Evolutionary conservation across 805 yeast genomes (phyloP), one percentile per base, ranked within the genome.

Genomic region (Nakazawaea ambrosiae): DNA sequence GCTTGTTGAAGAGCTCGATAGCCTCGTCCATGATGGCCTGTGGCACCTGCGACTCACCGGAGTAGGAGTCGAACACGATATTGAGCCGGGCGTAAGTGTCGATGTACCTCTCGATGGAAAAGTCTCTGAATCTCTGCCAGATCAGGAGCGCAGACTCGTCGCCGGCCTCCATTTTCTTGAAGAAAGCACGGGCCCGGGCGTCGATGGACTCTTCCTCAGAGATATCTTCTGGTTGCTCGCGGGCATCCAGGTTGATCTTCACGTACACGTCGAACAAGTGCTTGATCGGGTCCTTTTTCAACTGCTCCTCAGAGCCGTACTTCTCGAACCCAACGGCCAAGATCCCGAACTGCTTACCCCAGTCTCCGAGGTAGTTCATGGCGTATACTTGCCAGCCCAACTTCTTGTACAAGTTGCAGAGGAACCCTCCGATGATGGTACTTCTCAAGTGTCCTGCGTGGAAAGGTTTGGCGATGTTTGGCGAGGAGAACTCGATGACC

Each of bases 261-360:
- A 92, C 99, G 57, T 92, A 92, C 29, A 92, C 96, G 42, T 89
- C 90, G 53, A 89, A 92, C 57, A 92, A 73, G 61, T 92, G 98
- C 63, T 87, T 79, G 57, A 92, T 89, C 41, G 99, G 97, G 58
- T 92, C 92, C 33, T 54, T 51, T 39, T 67, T 67, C 46, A 92
- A 70, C 37, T 65, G 65, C 53, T 79, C 84, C 57, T 82, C 95
- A 45, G 71, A 62, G 34, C 99, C 99, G 56, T 83, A 92, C 54
- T 74, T 78, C 40, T 77, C 75, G 60, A 81, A 92, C 33, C 97
- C 99, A 45, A 92, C 82, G 19, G 97, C 98, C 49, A 92, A 71
- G 32, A 92, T 60, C 61, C 98, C 99, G 54, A 90, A 92, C 68
- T 92, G 99, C 65, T 92, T 92, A 41, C 99, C 99, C 98, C 98